A percentile compares a stretch with the other conserved stretches of the same genome.
Conservation (phyloP, 208 protist species). For the Leishmania martiniquensis region DNA sequence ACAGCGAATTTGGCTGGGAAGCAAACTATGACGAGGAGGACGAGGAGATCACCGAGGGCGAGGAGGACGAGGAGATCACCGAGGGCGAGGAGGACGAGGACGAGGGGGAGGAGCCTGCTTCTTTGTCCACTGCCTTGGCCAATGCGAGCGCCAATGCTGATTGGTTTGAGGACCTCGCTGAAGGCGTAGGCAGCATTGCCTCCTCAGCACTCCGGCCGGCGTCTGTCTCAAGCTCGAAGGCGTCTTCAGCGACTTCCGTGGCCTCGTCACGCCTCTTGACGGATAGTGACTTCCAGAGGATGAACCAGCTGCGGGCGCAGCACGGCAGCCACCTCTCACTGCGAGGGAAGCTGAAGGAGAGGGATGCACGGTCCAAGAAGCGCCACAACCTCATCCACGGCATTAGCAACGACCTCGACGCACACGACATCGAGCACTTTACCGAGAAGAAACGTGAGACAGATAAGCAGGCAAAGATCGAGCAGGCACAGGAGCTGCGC, state of each 20-base stretch:
- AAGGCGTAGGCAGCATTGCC: slow-evolving; percentile 10
- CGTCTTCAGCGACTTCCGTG: slow-evolving; percentile 38
- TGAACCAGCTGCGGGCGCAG: slow-evolving; percentile 74
- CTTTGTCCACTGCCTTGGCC: slow-evolving; percentile 29
- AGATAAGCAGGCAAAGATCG: slow-evolving; percentile 88
- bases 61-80: slow-evolving; percentile 29
- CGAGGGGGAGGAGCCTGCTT: slow-evolving; percentile 35
- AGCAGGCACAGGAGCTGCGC: slow-evolving; percentile 76
- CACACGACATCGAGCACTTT: slow-evolving; percentile 89
- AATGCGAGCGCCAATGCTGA: slow-evolving; percentile 20
- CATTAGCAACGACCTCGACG: slow-evolving; percentile 75
- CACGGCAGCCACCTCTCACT: slow-evolving; percentile 73
- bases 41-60: slow-evolving; percentile 25
- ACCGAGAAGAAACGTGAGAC: slow-evolving; percentile 75
- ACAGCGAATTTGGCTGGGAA: slow-evolving; percentile 26
- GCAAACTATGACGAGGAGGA: slow-evolving; percentile 28
- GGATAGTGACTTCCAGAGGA: slow-evolving; percentile 86
- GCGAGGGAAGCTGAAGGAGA: slow-evolving; percentile 75
- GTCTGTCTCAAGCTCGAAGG: slow-evolving; percentile 43
- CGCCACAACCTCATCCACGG: slow-evolving; percentile 80
- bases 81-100: slow-evolving; percentile 31
- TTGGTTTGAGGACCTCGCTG: slow-evolving; percentile 78
- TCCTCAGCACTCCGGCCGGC: slow-evolving; percentile 27
- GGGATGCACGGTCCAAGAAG: slow-evolving; percentile 51
- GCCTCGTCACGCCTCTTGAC: slow-evolving; percentile 71